Evolutionary conservation across 352 stramenopile species (phyloP).

Genomic region (Pythium apleroticum): DNA sequence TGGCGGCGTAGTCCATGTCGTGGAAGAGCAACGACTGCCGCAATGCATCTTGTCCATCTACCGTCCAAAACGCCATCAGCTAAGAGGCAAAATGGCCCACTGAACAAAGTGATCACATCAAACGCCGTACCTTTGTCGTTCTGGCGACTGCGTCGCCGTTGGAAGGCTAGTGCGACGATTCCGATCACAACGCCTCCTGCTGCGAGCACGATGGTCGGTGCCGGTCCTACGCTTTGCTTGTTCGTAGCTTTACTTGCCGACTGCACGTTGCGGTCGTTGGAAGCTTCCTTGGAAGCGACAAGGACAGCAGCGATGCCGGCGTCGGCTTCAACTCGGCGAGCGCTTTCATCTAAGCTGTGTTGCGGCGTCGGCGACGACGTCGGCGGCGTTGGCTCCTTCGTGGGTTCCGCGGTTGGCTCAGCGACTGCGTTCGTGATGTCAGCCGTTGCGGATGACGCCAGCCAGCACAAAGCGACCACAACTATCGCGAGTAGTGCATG

Average conservation of each 20-base stretch:
- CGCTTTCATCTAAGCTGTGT: not conserved
- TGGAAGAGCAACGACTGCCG: conserved; percentile 60
- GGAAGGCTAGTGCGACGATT: conserved; percentile 20
- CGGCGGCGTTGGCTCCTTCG: not conserved
- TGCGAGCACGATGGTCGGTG: conserved; percentile 13
- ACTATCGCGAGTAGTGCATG: conserved; percentile 4
- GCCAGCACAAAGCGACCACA: conserved; percentile 6
- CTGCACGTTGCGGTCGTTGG: not conserved
- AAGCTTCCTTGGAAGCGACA: not conserved
- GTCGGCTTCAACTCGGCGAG: not conserved
- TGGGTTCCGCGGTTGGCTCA: not conserved
- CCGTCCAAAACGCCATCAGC: not conserved
- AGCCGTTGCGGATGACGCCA: not conserved
- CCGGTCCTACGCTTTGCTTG: not conserved
- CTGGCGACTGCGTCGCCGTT: conserved; percentile 9
- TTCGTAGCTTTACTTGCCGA: not conserved
- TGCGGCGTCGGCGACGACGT: not conserved
- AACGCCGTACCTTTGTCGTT: conserved; percentile 20
- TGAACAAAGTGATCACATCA: too few species aligned
- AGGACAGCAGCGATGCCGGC: not conserved
- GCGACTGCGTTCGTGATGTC: not conserved
- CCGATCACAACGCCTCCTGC: conserved; percentile 19
- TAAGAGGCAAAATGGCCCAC: too few species aligned
- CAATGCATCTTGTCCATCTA: conserved; percentile 41
- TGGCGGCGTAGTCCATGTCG: conserved; percentile 78